Conservation (phyloP, 116 monocot genomes). For the Cymodocea nodosa region DNA sequence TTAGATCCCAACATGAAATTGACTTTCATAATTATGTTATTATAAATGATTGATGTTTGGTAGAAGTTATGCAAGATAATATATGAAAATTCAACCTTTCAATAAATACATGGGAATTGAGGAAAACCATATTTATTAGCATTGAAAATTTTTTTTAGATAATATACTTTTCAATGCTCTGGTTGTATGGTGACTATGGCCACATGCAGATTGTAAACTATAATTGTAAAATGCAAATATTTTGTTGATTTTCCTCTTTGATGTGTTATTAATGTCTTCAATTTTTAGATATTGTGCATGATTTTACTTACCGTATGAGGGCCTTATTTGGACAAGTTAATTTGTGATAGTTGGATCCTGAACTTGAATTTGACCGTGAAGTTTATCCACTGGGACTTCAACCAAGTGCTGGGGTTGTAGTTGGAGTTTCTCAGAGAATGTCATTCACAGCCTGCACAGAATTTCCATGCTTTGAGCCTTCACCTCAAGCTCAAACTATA, state of each 20-base stretch:
- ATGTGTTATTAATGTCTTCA: background rate
- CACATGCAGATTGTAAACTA: background rate
- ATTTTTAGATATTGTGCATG: background rate
- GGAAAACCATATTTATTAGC: too few relatives aligned
- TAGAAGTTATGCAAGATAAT: too few relatives aligned
- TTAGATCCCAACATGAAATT: too few relatives aligned
- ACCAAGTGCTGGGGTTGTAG: slow-evolving; percentile 89
- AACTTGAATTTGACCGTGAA: slow-evolving; percentile 99
- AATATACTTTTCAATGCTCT: background rate
- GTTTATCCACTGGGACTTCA: slow-evolving; percentile 98
- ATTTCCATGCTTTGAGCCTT: slow-evolving; percentile 98
- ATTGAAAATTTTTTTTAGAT: too few relatives aligned
- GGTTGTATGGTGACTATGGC: background rate
- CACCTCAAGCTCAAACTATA: slow-evolving; percentile 99
- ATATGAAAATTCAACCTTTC: too few relatives aligned
- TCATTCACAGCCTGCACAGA: slow-evolving; percentile 83
- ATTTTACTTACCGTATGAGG: background rate
- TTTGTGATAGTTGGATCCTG: slow-evolving; percentile 83
- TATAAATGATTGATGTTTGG: too few relatives aligned
- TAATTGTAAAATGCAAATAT: background rate
- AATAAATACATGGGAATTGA: too few relatives aligned
- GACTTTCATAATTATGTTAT: too few relatives aligned
- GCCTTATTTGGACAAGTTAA: background rate
- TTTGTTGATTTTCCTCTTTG: background rate
- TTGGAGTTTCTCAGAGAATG: slow-evolving; percentile 94